Percentiles rank a stretch among this genome's conserved stretches.
Conservation (phyloP, 1,139 yeast species). For the Debaryomyces udenii region DNA sequence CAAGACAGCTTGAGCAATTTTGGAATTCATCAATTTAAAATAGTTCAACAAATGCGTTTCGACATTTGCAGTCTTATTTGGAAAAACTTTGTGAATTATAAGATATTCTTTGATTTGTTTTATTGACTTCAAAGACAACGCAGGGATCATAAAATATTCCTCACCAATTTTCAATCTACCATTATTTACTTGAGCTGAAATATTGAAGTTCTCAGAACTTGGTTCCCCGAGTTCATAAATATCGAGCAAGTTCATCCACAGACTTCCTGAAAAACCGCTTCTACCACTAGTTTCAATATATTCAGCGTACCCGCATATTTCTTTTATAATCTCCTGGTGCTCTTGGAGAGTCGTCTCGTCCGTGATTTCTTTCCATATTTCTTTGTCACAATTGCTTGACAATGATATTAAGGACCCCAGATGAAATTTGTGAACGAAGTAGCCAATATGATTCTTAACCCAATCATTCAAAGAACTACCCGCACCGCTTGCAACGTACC, state of each 20-base stretch:
- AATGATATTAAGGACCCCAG: conserved; percentile 50
- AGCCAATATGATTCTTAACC: conserved; percentile 65
- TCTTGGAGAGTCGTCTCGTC: conserved; percentile 29
- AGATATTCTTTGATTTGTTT: conserved; percentile 50
- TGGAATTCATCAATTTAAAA: conserved; percentile 55
- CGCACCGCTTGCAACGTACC: conserved; percentile 55
- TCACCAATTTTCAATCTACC: conserved; percentile 42
- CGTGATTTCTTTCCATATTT: conserved; percentile 74
- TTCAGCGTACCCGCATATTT: conserved; percentile 54
- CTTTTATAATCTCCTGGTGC: conserved; percentile 57
- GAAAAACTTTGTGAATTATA: conserved; percentile 51
- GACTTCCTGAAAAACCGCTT: conserved; percentile 32
- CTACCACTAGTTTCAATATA: conserved; percentile 38
- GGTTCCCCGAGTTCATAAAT: conserved; percentile 21
- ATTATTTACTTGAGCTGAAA: conserved; percentile 11
- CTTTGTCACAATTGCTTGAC: conserved; percentile 59
- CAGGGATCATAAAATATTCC: conserved; percentile 48
- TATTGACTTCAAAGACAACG: conserved; percentile 38
- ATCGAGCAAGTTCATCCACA: conserved; percentile 52
- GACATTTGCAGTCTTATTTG: conserved; percentile 36
- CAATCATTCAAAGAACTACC: conserved; percentile 62
- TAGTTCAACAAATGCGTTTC: conserved; percentile 52
- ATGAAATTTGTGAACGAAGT: conserved; percentile 62
- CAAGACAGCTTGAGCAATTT: conserved; percentile 63
- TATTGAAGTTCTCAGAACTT: conserved; percentile 12